These are phyloP conservation scores for Coniochaeta sp. DNA, from an alignment of 2,329 filamentous ascomycete genomes.

Conservation along the genomic window DNA sequence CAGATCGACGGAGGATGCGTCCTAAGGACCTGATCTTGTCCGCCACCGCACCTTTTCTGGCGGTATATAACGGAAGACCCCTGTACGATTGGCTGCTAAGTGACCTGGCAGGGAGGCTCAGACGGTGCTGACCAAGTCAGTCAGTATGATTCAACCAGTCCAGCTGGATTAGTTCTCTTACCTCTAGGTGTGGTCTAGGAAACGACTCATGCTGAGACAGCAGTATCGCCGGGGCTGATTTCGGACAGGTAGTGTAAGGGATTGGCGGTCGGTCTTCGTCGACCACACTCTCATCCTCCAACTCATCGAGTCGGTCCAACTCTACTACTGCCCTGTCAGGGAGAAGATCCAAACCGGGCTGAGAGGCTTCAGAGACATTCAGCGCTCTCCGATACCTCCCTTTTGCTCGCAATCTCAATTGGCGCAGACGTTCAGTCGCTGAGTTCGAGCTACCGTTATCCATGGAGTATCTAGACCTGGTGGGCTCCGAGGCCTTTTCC, in stretches of 20 bases:
- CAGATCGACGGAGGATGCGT: background rate
- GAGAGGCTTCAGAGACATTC: background rate
- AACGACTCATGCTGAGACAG: background rate
- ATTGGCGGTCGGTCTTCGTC: background rate
- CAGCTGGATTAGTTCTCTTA: background rate
- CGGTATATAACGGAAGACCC: background rate
- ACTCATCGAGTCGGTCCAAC: background rate
- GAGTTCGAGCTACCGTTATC: background rate
- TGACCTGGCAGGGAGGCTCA: background rate
- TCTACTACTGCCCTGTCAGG: background rate
- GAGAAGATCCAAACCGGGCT: background rate
- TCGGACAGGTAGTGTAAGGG: background rate
- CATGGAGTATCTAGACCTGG: background rate
- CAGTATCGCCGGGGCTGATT: background rate
- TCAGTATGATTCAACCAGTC: background rate
- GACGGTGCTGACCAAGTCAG: background rate
- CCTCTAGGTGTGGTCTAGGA: background rate
- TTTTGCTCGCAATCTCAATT: background rate
- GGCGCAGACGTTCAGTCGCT: background rate
- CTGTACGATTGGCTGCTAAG: background rate
- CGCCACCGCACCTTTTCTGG: background rate
- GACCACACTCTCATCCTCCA: background rate
- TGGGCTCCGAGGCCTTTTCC: background rate
- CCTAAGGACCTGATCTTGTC: conserved; percentile 1
- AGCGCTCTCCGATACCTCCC: background rate